Evolutionary conservation across 192 early-diverging fungal species (phyloP).

Genomic region (Obelidium mucronatum): DNA sequence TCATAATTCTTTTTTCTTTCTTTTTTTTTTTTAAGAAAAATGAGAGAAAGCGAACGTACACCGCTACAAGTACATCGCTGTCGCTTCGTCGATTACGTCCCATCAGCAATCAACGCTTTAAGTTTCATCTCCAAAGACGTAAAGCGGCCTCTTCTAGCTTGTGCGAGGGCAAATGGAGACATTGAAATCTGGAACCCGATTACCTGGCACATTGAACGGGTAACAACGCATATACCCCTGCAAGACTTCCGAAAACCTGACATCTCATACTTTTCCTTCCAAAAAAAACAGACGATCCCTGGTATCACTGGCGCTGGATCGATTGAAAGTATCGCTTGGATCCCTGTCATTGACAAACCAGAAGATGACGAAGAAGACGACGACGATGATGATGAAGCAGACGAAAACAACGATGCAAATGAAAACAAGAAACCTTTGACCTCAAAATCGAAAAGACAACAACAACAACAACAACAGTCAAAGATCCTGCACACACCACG

Average conservation of each 20-base stretch:
- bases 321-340: slow-evolving; percentile 85
- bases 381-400: slow-evolving; percentile 59
- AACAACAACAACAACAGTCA: not conserved
- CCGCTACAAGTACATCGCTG: slow-evolving; percentile 50
- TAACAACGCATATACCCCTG: slow-evolving; percentile 37
- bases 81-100: slow-evolving; percentile 85
- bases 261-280: too few species aligned
- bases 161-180: slow-evolving; percentile 90
- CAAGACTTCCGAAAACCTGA: not conserved
- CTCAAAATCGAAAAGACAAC: not conserved
- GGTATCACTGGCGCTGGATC: slow-evolving; percentile 71
- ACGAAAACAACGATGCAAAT: slow-evolving; percentile 71
- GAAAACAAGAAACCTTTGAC: slow-evolving; percentile 57
- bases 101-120: slow-evolving; percentile 84
- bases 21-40: not conserved
- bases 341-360: slow-evolving; percentile 65
- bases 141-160: slow-evolving; percentile 61
- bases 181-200: slow-evolving; percentile 91
- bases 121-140: slow-evolving; percentile 42
- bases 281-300: slow-evolving; percentile 80
- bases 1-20: slow-evolving; percentile 8
- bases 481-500: slow-evolving; percentile 56
- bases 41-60: not conserved
- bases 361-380: slow-evolving; percentile 73
- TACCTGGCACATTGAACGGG: slow-evolving; percentile 81